Evolutionary conservation across 345 rosid genomes (phyloP), one percentile per base, ranked within the genome.

Genomic region (Linum trigynum): DNA sequence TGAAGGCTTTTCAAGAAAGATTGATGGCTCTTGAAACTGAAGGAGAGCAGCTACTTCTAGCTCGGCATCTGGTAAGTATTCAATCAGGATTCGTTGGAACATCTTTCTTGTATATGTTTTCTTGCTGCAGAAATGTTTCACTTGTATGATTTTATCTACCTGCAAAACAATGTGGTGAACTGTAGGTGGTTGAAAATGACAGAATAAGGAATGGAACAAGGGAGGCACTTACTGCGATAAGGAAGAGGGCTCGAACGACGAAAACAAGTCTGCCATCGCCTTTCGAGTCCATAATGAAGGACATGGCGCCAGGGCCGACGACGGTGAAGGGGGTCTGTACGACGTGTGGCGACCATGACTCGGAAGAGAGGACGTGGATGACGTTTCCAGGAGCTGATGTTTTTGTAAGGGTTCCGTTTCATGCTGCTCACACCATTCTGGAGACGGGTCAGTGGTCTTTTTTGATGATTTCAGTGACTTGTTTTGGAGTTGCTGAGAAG

Each of bases 211-310:
- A 90, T 73, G 91, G 85, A 2, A 87, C 80, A 68, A 66, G 97
- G 69, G 97, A 84, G 76, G 92, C 95, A 14, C 82, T 88, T 23
- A 87, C 92, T 0, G 91, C 91, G 2, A 76, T 88, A 55, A 77
- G 94, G 82, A 88, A 76, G 83, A 85, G 74, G 71, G 91, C 97
- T 70, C 72, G 81, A 62, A 89, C 95, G 5, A 88, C 95, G 8
- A 88, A 75, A 78, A 82, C 86, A 51, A 84, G 94, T 58, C 76
- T 82, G 57, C 73, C 81, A 15, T 78, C 88, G 62, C 85, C 86
- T 57, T 95, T 87, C n/a, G 84, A 80, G 78, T 82, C 84, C 1
- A 70, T 85, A 75, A 89, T 91, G 99, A 91, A 82, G 81, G 85
- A 84, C 62, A 57, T 75, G 3, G 77, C 75, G 58, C 74, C 78